Conservation (phyloP, 2,329 filamentous ascomycete genomes). For the Thielaviopsis euricoi region DNA sequence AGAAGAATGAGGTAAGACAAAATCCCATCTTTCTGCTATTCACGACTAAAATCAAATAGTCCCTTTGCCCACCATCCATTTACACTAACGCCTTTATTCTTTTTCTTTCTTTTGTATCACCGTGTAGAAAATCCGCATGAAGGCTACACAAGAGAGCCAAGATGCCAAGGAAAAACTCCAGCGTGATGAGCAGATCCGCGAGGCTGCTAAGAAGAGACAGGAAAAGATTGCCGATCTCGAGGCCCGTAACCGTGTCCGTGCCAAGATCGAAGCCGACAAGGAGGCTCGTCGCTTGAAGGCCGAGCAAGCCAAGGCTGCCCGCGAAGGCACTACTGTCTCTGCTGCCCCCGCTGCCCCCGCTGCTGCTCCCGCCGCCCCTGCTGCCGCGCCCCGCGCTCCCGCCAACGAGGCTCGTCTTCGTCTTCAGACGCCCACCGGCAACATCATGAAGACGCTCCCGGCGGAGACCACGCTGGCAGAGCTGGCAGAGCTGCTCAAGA, state of each 20-base stretch:
- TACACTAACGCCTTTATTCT: too few relatives aligned
- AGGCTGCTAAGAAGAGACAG: constrained; percentile 67
- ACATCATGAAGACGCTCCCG: constrained; percentile 71
- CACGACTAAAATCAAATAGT: not conserved
- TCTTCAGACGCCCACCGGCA: constrained; percentile 58
- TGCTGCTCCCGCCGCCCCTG: constrained; percentile 25
- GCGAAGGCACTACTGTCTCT: constrained; percentile 52
- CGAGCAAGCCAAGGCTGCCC: constrained; percentile 67
- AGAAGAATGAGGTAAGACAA: constrained; percentile 58
- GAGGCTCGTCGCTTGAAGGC: constrained; percentile 72
- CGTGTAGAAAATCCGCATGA: constrained; percentile 60
- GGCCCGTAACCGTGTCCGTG: constrained; percentile 77
- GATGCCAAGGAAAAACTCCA: constrained; percentile 79
- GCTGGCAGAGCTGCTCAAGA: constrained; percentile 58
- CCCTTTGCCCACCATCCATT: too few relatives aligned
- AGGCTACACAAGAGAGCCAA: constrained; percentile 76
- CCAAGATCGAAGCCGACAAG: constrained; percentile 90
- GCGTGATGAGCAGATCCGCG: constrained; percentile 82
- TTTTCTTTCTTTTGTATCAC: too few relatives aligned
- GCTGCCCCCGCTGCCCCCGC: constrained; percentile 26
- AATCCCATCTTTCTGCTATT: not conserved
- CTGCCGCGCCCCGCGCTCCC: constrained; percentile 45
- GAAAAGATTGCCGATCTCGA: constrained; percentile 78
- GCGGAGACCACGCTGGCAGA: constrained; percentile 89
- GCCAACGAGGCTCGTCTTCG: constrained; percentile 71